Evolutionary conservation across 345 rosid species (phyloP).

Genomic region (Combretum micranthum): DNA sequence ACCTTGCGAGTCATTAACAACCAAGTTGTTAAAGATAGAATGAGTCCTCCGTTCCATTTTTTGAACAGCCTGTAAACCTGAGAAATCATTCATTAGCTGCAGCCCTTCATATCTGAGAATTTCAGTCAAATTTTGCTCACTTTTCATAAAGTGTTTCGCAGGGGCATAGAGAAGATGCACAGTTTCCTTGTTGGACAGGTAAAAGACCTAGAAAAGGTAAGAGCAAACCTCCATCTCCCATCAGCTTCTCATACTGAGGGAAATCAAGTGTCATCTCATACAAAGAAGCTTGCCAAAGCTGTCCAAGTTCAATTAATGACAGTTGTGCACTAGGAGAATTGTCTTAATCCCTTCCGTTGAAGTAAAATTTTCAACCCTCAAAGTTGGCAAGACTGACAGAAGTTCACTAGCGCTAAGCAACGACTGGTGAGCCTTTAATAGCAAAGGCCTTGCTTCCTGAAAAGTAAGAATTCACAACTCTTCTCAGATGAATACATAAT

Average conservation of each 20-base stretch:
- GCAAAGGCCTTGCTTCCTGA: conserved; percentile 32
- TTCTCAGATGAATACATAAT: too few relatives aligned
- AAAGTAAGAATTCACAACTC: too few relatives aligned
- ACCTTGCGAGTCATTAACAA: conserved; percentile 38
- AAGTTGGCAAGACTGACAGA: conserved; percentile 26
- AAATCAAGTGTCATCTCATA: conserved; percentile 51
- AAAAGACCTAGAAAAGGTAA: not conserved
- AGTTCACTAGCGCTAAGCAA: conserved; percentile 38
- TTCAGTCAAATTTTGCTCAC: not conserved
- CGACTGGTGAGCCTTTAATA: conserved; percentile 45
- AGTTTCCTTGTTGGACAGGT: not conserved
- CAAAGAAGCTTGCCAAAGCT: conserved; percentile 75
- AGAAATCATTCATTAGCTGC: conserved; percentile 1
- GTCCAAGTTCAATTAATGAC: conserved; percentile 60
- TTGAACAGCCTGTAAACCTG: conserved; percentile 20
- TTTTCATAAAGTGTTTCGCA: not conserved
- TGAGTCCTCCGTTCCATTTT: conserved; percentile 29
- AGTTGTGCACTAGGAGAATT: conserved; percentile 9
- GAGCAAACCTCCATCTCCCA: conserved; percentile 23
- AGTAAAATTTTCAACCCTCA: conserved; percentile 24
- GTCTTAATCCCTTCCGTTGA: conserved; percentile 13
- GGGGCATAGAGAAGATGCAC: not conserved
- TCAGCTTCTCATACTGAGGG: conserved; percentile 8
- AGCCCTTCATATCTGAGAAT: not conserved
- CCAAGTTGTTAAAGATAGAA: conserved; percentile 46